Evolutionary conservation across 2,329 filamentous ascomycete species (phyloP).

Genomic region (Elsinoe batatas): DNA sequence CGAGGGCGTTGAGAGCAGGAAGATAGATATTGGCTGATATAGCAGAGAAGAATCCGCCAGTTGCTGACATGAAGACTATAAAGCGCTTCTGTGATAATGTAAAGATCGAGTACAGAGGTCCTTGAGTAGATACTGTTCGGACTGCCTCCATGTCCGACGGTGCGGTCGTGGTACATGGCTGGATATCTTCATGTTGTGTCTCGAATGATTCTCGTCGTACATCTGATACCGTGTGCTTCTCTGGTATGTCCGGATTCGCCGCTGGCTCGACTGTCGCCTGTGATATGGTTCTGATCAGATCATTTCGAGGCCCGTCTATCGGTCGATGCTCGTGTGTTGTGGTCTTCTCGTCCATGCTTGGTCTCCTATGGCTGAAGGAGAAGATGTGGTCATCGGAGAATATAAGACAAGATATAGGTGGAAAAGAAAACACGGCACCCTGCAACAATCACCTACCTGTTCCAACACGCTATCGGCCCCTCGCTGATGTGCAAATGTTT

Average conservation of each 20-base stretch:
- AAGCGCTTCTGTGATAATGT: conserved; percentile 33
- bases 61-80: conserved; percentile 40
- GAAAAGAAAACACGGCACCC: background rate
- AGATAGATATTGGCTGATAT: conserved; percentile 43
- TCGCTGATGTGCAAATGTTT: conserved; percentile 1
- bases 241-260: background rate
- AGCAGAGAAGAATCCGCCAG: conserved; percentile 45
- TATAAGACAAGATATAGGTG: background rate
- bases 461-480: background rate
- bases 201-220: conserved; percentile 6
- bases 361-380: background rate
- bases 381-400: background rate
- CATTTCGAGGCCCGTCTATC: background rate
- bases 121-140: conserved; percentile 11
- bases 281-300: conserved; percentile 4
- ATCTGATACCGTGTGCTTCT: background rate
- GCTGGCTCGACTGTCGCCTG: background rate
- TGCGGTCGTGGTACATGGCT: background rate
- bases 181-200: background rate
- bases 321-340: background rate
- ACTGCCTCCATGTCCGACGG: conserved; percentile 7
- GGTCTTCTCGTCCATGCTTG: background rate
- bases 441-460: background rate
- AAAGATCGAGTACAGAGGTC: conserved; percentile 29
- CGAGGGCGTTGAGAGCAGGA: conserved; percentile 16